Conservation (phyloP, 495 filamentous ascomycete genomes). For the Collariella sp. region DNA sequence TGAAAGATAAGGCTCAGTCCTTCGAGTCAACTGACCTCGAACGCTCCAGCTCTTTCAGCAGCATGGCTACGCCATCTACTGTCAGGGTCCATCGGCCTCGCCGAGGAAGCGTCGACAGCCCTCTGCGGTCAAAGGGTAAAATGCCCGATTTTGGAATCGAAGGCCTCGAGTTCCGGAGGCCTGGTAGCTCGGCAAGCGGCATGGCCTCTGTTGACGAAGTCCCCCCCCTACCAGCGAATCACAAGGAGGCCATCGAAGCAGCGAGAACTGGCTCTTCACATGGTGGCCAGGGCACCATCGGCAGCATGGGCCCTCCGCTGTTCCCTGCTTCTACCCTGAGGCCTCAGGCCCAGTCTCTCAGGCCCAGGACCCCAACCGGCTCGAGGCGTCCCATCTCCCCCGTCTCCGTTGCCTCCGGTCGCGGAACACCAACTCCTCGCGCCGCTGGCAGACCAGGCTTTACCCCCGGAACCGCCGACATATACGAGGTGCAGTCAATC, state of each 20-base stretch:
- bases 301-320: constrained; percentile 76
- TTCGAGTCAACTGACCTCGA: constrained; percentile 22
- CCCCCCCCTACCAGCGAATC: constrained; percentile 74
- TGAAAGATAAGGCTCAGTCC: constrained; percentile 37
- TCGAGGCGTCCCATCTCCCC: constrained; percentile 33
- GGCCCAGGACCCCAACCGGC: constrained; percentile 63
- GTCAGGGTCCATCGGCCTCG: constrained; percentile 30
- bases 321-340: constrained; percentile 74
- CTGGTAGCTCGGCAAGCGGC: constrained; percentile 62
- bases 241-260: constrained; percentile 75
- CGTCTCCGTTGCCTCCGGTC: constrained; percentile 22
- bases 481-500: constrained; percentile 38
- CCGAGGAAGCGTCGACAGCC: constrained; percentile 33
- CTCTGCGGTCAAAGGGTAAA: constrained; percentile 29
- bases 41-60: constrained; percentile 17
- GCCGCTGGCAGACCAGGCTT: constrained; percentile 23
- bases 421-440: constrained; percentile 36
- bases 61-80: constrained; percentile 25
- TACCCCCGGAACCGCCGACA: constrained; percentile 29
- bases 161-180: constrained; percentile 37
- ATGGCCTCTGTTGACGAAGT: constrained; percentile 23
- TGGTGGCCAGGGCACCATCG: constrained; percentile 38
- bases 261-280: constrained; percentile 47
- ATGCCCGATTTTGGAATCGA: constrained; percentile 18
- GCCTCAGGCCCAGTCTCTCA: constrained; percentile 31